Evolutionary conservation across 139 green algal species (phyloP).

Genomic region (Raphidocelis subcapitata): DNA sequence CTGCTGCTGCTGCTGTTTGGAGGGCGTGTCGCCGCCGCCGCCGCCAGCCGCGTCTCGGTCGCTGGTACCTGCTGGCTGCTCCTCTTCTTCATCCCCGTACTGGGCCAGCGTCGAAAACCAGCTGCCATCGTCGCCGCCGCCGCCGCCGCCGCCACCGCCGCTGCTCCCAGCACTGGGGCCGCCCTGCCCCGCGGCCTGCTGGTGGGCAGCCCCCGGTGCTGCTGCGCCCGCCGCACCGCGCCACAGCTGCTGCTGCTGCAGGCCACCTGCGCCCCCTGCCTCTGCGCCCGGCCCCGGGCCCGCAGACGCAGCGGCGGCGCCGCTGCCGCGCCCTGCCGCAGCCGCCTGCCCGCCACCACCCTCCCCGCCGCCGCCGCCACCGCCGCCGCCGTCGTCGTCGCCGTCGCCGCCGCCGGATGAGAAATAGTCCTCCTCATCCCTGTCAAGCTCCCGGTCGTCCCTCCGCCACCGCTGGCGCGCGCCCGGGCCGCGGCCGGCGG

Average conservation of each 20-base stretch:
- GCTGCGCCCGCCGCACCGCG: neutral
- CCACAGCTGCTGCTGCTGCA: neutral
- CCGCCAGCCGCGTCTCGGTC: neutral
- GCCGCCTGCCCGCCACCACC: no score
- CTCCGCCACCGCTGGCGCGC: conserved; percentile 27
- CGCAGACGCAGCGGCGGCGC: neutral
- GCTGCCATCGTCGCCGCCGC: neutral
- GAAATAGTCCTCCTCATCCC: conserved; percentile 81
- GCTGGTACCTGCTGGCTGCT: neutral
- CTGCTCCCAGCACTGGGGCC: neutral
- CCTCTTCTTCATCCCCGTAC: conserved; percentile 30
- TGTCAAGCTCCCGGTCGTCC: conserved; percentile 58
- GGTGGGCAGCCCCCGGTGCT: neutral
- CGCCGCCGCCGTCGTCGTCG: conserved; percentile 15
- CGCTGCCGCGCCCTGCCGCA: neutral
- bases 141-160: neutral
- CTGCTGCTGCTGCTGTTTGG: conserved; percentile 5
- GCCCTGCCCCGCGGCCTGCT: neutral
- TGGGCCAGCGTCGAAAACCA: conserved; percentile 11
- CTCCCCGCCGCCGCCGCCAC: neutral
- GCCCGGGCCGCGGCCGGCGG: conserved; percentile 11
- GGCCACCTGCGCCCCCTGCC: conserved; percentile 6
- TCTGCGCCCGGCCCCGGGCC: neutral
- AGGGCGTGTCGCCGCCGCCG: neutral
- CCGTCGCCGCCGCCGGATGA: conserved; percentile 25